phyloP scores from a whole-genome alignment of 2,329 filamentous ascomycete genomes.

The Kalaharituber pfeilii region DNA sequence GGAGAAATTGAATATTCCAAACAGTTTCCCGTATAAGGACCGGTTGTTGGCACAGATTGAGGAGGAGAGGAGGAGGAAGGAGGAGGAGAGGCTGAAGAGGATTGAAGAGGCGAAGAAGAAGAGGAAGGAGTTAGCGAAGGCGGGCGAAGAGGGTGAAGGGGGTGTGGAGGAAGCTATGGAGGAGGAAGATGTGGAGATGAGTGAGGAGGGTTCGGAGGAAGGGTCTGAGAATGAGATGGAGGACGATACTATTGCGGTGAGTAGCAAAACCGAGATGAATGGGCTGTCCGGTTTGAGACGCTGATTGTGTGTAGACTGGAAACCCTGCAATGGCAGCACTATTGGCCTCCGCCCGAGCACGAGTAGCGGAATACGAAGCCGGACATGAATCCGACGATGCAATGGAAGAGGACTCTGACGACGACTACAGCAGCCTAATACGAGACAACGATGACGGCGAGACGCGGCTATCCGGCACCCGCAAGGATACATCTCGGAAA shows the following conservation, averaged over 20 bases:
- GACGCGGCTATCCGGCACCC: not conserved
- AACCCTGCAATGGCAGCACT: slow-evolving; percentile 66
- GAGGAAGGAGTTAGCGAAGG: slow-evolving; percentile 45
- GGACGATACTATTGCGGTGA: slow-evolving; percentile 8
- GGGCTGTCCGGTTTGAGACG: not conserved
- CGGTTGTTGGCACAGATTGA: slow-evolving; percentile 89
- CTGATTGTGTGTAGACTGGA: slow-evolving; percentile 8
- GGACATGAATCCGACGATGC: slow-evolving; percentile 41
- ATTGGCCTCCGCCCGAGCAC: slow-evolving; percentile 61
- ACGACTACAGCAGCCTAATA: slow-evolving; percentile 12
- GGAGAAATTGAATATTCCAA: slow-evolving; percentile 54
- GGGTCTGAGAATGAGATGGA: slow-evolving; percentile 39
- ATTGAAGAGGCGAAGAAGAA: slow-evolving; percentile 47
- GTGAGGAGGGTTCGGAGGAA: slow-evolving; percentile 35
- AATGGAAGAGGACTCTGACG: slow-evolving; percentile 37
- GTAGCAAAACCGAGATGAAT: not conserved
- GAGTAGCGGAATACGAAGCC: slow-evolving; percentile 57
- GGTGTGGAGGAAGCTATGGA: slow-evolving; percentile 32
- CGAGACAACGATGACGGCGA: slow-evolving; percentile 23
- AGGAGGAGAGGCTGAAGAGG: slow-evolving; percentile 55
- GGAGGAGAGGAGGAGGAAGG: slow-evolving; percentile 62
- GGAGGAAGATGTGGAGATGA: slow-evolving; percentile 34
- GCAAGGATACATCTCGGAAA: slow-evolving; percentile 52
- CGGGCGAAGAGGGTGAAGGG: slow-evolving; percentile 31
- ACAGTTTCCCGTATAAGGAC: slow-evolving; percentile 95